These are phyloP conservation scores for Rheum nobile DNA, from an alignment of 148 eudicot species.

Conservation along the genomic window DNA sequence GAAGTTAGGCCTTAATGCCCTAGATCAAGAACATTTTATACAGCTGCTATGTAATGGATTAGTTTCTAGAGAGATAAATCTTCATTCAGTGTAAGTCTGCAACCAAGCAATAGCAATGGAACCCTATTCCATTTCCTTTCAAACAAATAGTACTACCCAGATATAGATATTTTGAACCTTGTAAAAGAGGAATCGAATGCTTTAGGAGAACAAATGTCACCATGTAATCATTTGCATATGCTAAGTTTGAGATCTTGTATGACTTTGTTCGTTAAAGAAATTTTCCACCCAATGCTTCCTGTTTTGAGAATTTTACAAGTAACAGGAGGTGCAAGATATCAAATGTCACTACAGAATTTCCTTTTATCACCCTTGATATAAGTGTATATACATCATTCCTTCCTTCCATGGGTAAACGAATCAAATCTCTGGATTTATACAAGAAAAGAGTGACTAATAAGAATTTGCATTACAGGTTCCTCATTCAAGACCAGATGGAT, in stretches of 20 bases:
- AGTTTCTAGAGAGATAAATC: neutral
- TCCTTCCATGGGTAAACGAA: neutral
- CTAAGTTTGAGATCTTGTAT: neutral
- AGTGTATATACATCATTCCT: neutral
- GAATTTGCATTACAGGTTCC: neutral
- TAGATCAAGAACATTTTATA: neutral
- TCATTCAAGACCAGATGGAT: neutral
- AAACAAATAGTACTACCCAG: neutral
- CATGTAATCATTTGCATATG: neutral
- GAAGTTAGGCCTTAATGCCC: neutral
- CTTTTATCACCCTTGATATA: neutral
- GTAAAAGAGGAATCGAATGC: neutral
- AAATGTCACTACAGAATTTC: neutral
- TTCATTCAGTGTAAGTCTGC: neutral
- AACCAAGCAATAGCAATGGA: neutral
- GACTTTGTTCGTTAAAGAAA: neutral
- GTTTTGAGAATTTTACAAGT: neutral
- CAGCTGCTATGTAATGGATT: neutral
- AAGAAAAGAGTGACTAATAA: neutral
- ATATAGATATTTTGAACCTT: neutral
- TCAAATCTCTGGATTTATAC: neutral
- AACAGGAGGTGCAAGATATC: neutral
- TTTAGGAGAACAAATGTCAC: neutral
- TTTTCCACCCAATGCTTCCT: neutral
- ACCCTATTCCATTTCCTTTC: neutral